Evolutionary conservation across 2,329 filamentous ascomycete genomes (phyloP).

Genomic region (Colletotrichum orchidophilum): DNA sequence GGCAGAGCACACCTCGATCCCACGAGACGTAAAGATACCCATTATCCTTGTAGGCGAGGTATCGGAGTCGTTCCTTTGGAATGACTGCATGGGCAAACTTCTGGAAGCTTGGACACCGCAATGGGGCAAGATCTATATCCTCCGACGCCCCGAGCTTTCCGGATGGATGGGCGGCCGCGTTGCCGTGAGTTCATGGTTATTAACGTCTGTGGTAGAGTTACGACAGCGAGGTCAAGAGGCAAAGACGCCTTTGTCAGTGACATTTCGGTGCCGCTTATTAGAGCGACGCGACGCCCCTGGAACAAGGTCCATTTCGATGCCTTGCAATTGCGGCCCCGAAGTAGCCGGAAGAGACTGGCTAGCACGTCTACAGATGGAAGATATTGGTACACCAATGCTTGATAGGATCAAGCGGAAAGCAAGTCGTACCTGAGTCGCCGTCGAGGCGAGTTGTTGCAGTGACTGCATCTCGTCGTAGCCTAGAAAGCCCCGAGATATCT

Average conservation of each 20-base stretch:
- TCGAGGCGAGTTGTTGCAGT: neutral
- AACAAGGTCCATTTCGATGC: neutral
- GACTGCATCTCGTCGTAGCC: neutral
- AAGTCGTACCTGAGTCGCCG: neutral
- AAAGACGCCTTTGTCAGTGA: neutral
- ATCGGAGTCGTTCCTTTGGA: neutral
- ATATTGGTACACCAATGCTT: neutral
- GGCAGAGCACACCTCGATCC: neutral
- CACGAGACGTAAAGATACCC: neutral
- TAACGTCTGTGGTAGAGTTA: neutral
- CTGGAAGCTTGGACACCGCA: neutral
- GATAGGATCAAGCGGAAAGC: neutral
- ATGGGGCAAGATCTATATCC: neutral
- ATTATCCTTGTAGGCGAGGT: neutral
- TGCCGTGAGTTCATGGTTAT: neutral
- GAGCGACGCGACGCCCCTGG: neutral
- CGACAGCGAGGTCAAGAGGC: neutral
- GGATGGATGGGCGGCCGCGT: neutral
- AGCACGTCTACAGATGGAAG: neutral
- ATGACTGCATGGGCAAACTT: neutral
- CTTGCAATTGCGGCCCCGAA: neutral
- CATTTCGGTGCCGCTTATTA: neutral
- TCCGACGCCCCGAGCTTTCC: slow-evolving; percentile 1
- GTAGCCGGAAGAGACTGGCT: neutral
- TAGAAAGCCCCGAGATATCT: neutral